Conservation (phyloP, 1,139 yeast genomes). For the Wickerhamiella infanticola region DNA sequence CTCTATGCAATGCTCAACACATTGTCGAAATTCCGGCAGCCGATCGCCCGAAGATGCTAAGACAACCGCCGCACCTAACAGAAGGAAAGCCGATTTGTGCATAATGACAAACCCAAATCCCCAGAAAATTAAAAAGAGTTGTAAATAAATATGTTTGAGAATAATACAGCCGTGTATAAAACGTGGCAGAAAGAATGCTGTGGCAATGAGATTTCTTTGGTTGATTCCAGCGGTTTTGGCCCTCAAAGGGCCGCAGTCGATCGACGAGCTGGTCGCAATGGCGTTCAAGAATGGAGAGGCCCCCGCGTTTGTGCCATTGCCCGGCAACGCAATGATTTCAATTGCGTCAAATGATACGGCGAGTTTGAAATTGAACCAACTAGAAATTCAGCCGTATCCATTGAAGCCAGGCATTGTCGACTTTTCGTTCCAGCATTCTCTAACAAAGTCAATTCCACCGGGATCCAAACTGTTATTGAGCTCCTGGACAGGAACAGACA, state of each 20-base stretch:
- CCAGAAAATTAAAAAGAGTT: too few species aligned
- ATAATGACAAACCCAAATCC: not conserved
- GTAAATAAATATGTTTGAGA: too few species aligned
- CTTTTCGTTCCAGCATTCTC: constrained; percentile 15
- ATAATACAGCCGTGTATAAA: too few species aligned
- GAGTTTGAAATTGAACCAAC: constrained; percentile 12
- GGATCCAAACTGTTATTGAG: constrained; percentile 15
- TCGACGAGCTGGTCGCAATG: constrained; percentile 9
- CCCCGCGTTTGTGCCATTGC: constrained; percentile 9
- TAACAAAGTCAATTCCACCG: constrained; percentile 14
- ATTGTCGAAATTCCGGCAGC: constrained; percentile 49
- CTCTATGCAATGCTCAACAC: constrained; percentile 44
- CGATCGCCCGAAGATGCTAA: constrained; percentile 66
- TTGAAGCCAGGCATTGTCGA: constrained; percentile 18
- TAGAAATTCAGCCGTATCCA: constrained; percentile 18
- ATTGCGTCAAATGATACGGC: constrained; percentile 17
- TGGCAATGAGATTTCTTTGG: not conserved
- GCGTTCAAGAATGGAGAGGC: constrained; percentile 9
- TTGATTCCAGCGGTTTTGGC: not conserved
- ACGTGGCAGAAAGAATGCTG: too few species aligned
- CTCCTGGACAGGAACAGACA: constrained; percentile 13
- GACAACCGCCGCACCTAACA: constrained; percentile 6
- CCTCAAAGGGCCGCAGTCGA: constrained; percentile 5
- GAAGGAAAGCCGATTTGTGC: not conserved
- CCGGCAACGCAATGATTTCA: constrained; percentile 11